Percentiles rank a stretch among this genome's conserved stretches.
phyloP scores from a whole-genome alignment of 78 protist genomes.

The Creolimax fragrantissima region DNA sequence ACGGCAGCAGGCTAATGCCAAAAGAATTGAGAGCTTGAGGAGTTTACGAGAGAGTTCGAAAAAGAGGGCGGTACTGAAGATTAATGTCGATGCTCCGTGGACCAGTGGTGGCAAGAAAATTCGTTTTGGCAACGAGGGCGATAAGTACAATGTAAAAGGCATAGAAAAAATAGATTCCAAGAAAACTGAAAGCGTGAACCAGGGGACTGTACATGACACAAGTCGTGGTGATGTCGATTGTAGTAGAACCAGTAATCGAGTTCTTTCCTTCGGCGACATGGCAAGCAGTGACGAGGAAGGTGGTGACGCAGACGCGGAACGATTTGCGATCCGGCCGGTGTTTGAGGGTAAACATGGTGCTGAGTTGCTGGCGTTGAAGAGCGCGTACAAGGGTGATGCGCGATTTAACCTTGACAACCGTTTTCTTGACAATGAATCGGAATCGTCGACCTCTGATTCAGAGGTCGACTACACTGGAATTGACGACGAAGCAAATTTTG shows the following conservation, averaged over 20 bases:
- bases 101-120: background rate
- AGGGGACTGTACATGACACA: background rate
- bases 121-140: background rate
- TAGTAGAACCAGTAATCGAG: background rate
- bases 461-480: too few species aligned
- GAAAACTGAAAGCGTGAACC: background rate
- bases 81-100: background rate
- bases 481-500: too few species aligned
- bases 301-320: background rate
- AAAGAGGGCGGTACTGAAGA: background rate
- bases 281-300: background rate
- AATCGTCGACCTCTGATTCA: background rate
- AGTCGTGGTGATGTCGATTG: background rate
- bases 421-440: background rate
- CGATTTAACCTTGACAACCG: background rate
- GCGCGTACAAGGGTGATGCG: background rate
- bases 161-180: background rate
- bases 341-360: background rate
- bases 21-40: background rate
- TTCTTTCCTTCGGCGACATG: too few species aligned
- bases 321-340: background rate
- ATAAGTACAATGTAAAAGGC: background rate
- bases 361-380: background rate
- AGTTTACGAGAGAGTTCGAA: background rate
- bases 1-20: background rate